These are phyloP conservation scores for Colletotrichum liriopes DNA, from an alignment of 2,329 filamentous ascomycete species.

Conservation along the genomic window DNA sequence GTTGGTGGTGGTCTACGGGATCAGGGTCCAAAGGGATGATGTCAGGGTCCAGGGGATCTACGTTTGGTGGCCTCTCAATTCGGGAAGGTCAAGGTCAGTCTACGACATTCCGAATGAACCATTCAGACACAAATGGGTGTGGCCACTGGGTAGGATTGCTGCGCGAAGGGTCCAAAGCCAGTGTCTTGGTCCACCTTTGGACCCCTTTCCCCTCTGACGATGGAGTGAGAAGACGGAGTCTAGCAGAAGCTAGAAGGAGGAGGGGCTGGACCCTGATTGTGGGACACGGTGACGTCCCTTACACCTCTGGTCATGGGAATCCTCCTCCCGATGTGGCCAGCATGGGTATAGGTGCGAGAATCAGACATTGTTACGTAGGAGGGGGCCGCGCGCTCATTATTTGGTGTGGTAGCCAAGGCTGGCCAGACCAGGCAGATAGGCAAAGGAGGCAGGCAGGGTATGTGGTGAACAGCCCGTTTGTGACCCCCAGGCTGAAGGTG, in stretches of 20 bases:
- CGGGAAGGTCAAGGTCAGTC: not conserved
- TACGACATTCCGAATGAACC: conserved; percentile 16
- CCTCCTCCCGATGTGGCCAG: not conserved
- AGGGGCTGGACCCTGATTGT: conserved; percentile 19
- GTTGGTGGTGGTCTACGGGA: conserved; percentile 6
- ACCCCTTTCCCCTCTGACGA: conserved; percentile 18
- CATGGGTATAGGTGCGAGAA: not conserved
- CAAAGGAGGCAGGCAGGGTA: not conserved
- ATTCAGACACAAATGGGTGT: not conserved
- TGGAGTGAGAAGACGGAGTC: conserved; percentile 6
- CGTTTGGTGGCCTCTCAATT: not conserved
- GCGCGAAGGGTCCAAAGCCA: conserved; percentile 40
- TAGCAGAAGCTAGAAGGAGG: not conserved
- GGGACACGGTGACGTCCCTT: conserved; percentile 35
- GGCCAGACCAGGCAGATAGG: not conserved
- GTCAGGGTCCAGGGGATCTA: conserved; percentile 37
- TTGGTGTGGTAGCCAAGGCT: conserved; percentile 13
- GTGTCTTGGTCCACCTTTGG: conserved; percentile 26
- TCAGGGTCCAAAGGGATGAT: conserved; percentile 36
- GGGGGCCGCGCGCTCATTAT: not conserved
- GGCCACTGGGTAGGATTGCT: conserved; percentile 16
- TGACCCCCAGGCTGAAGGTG: not conserved
- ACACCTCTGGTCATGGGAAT: conserved; percentile 3
- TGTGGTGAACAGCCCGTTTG: not conserved
- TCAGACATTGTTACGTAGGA: conserved; percentile 24